Base-by-base conservation (phyloP, 495 filamentous ascomycete genomes). In the Xylaria curta region DNA sequence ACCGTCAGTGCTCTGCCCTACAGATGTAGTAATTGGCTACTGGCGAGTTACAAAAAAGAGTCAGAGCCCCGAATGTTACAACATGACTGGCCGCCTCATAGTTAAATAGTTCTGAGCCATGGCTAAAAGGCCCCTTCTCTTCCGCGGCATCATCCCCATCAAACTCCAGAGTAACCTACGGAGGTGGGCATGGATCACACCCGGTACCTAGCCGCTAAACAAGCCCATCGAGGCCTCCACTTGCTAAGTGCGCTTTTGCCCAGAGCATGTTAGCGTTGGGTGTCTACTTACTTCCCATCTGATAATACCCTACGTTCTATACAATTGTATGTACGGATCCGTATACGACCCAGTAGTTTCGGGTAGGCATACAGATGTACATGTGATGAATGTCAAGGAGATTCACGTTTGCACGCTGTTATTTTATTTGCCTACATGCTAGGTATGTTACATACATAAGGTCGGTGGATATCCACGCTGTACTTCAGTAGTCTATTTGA, bases 201-300 rank as follows among this genome's bases (percentile, higher is more conserved):
- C 28, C 28, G 13, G 53, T 56, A 56, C 26, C 21, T 56, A 56
- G 53, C 53, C 53, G 53, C 53, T 40, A 61, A 61, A 61, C n/a
- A 40, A 38, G 31, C 51, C 28, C 51, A 56, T 56, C 53, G 26
- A 56, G 53, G 53, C 53, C 53, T 56, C 53, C 53, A 56, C 53
- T 56, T 56, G 53, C 15, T 17, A 17, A 31, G 26, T 56, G 19
- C 53, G 26, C 36, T 56, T 56, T 56, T 56, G 26, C 53, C 53
- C 26, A 56, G 53, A 56, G 53, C 53, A 56, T n/a, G 15, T 56
- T 56, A 56, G 53, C 26, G 53, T 56, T 56, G 53, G 53, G 24
- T 31, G 53, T 56, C 26, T 56, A 31, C 53, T 13, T 56, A 31
- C 53, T 56, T 56, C 26, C 24, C 24, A 56, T 56, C 53, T 56